Percentiles rank a stretch among this genome's conserved stretches.
Evolutionary conservation across 2,329 filamentous ascomycete genomes (phyloP).

Genomic region (Penicillium sp.): DNA sequence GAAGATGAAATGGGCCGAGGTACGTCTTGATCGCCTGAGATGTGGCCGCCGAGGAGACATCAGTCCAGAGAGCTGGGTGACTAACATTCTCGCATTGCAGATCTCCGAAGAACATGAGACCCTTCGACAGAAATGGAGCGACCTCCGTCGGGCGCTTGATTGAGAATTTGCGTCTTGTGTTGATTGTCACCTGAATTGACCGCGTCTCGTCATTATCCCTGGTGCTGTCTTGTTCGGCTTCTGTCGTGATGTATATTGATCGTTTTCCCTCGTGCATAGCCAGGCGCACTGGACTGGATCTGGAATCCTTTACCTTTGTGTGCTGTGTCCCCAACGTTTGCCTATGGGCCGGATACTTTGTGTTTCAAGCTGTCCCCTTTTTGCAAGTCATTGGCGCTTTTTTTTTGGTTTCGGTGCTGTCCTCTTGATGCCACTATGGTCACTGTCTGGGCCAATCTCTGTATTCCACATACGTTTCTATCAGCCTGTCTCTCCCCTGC

Average conservation of each 20-base stretch:
- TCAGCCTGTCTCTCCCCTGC: no score
- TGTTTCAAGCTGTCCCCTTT: slow-evolving; percentile 1
- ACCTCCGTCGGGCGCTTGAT: slow-evolving; percentile 56
- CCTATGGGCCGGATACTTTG: slow-evolving; percentile 14
- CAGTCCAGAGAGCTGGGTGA: neutral
- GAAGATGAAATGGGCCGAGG: slow-evolving; percentile 94
- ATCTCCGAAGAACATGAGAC: slow-evolving; percentile 64
- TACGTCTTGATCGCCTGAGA: slow-evolving; percentile 43
- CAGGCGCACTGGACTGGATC: slow-evolving; percentile 12
- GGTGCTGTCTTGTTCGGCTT: neutral
- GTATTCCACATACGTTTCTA: no score
- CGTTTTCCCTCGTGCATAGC: slow-evolving; percentile 2
- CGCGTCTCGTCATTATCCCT: neutral
- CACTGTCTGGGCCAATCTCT: no score
- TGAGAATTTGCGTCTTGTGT: slow-evolving; percentile 13
- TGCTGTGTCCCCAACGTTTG: slow-evolving; percentile 4
- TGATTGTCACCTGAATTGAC: neutral
- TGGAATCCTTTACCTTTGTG: slow-evolving; percentile 14
- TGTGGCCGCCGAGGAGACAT: slow-evolving; percentile 31
- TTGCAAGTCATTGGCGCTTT: neutral
- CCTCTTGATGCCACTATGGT: no score
- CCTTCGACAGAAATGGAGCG: slow-evolving; percentile 69
- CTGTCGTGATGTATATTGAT: slow-evolving; percentile 17
- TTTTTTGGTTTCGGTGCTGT: no score
- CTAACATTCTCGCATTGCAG: slow-evolving; percentile 38